Percentiles rank a stretch among this genome's conserved stretches.
Evolutionary conservation across 108 stramenopile genomes (phyloP).

Genomic region (Discostella pseudostelligera): DNA sequence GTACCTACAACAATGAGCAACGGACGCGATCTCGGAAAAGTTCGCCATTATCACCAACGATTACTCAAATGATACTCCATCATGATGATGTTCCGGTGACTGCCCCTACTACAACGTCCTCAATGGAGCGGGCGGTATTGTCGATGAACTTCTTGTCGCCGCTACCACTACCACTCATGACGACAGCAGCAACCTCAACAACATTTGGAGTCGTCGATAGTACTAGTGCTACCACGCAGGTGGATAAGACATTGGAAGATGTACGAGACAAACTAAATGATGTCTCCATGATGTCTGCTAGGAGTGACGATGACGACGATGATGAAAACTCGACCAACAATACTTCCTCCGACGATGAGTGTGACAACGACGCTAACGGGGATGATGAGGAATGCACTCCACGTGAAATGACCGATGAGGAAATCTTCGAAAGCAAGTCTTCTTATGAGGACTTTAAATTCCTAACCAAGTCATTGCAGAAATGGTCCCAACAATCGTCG

Average conservation of each 20-base stretch:
- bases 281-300: conserved; percentile 11
- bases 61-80: background rate
- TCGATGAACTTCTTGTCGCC: background rate
- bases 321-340: conserved; percentile 7
- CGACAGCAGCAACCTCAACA: no score
- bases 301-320: conserved; percentile 17
- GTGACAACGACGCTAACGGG: conserved; percentile 16
- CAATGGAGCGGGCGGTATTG: background rate
- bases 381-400: background rate
- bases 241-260: no score
- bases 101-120: background rate
- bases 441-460: conserved; percentile 72
- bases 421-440: conserved; percentile 55
- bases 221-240: no score
- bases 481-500: conserved; percentile 25
- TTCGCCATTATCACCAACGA: background rate
- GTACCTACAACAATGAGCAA: background rate
- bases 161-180: background rate
- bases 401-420: conserved; percentile 27
- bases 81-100: background rate
- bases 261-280: background rate
- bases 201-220: no score
- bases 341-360: conserved; percentile 10
- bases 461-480: conserved; percentile 50
- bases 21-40: background rate